Percentiles rank a stretch among this genome's conserved stretches.
These are phyloP conservation scores for Fraxinus greggii DNA, from an alignment of 305 asterid species.

Conservation along the genomic window DNA sequence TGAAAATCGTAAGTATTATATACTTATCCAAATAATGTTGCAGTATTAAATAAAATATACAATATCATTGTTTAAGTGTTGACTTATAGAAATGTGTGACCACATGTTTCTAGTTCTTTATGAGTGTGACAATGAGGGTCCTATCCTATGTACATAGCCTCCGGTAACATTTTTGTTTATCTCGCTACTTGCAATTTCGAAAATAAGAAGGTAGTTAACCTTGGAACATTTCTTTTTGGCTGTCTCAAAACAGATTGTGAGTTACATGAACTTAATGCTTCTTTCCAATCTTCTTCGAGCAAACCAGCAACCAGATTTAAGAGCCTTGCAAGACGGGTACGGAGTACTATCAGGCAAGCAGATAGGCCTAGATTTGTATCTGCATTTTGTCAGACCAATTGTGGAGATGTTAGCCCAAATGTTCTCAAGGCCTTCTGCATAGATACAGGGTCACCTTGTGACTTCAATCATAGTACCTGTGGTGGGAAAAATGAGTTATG, in stretches of 20 bases:
- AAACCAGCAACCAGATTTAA: slow-evolving; percentile 57
- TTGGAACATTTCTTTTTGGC: slow-evolving; percentile 11
- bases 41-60: background rate
- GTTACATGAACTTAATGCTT: slow-evolving; percentile 84
- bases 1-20: slow-evolving; percentile 59
- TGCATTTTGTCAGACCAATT: slow-evolving; percentile 91
- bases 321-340: slow-evolving; percentile 78
- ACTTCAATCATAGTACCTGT: slow-evolving; percentile 95
- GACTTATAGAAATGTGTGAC: background rate
- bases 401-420: slow-evolving; percentile 98
- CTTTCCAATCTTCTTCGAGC: slow-evolving; percentile 67
- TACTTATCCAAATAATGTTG: slow-evolving; percentile 3
- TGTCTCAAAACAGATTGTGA: slow-evolving; percentile 67
- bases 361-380: slow-evolving; percentile 84
- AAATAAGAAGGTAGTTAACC: background rate
- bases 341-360: slow-evolving; percentile 72
- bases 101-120: background rate
- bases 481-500: slow-evolving; percentile 91
- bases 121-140: slow-evolving; percentile 6
- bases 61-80: background rate
- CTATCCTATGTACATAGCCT: background rate
- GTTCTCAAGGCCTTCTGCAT: slow-evolving; percentile 91
- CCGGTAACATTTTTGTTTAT: background rate
- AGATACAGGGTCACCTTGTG: slow-evolving; percentile 92
- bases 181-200: background rate